Evolutionary conservation across 805 yeast genomes (phyloP).

Genomic region (Suhomyces pyralidae): DNA sequence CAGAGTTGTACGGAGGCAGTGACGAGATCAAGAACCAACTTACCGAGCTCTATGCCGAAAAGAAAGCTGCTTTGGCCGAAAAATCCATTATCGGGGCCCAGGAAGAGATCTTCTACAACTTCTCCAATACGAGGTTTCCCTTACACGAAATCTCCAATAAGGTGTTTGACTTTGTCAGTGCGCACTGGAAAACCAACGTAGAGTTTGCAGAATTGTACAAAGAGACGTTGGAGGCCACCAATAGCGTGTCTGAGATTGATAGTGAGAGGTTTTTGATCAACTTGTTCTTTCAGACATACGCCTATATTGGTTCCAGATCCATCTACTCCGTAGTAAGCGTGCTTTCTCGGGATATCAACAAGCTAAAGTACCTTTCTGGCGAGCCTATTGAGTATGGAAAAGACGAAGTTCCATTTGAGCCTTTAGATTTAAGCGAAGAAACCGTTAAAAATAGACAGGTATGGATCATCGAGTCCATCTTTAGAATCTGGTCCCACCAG

Average conservation of each 20-base stretch:
- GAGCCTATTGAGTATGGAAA: constrained; percentile 26
- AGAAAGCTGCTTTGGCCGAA: constrained; percentile 19
- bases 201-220: constrained; percentile 34
- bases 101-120: constrained; percentile 38
- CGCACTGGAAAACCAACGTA: constrained; percentile 38
- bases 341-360: constrained; percentile 37
- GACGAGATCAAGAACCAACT: constrained; percentile 26
- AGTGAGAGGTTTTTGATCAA: constrained; percentile 47
- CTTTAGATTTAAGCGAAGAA: constrained; percentile 20
- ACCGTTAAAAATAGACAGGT: constrained; percentile 27
- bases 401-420: constrained; percentile 33
- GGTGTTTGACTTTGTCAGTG: constrained; percentile 40
- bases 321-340: constrained; percentile 51
- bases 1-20: constrained; percentile 31
- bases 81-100: constrained; percentile 29
- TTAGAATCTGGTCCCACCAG: constrained; percentile 44
- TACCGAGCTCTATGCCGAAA: constrained; percentile 21
- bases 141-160: constrained; percentile 34
- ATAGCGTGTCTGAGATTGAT: constrained; percentile 17
- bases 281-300: constrained; percentile 64
- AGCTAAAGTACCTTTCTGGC: constrained; percentile 38
- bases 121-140: constrained; percentile 35
- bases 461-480: constrained; percentile 38
- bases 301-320: constrained; percentile 85
- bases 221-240: constrained; percentile 23